These are phyloP conservation scores for Candida ipomoeae DNA, from an alignment of 805 yeast genomes.

Conservation along the genomic window DNA sequence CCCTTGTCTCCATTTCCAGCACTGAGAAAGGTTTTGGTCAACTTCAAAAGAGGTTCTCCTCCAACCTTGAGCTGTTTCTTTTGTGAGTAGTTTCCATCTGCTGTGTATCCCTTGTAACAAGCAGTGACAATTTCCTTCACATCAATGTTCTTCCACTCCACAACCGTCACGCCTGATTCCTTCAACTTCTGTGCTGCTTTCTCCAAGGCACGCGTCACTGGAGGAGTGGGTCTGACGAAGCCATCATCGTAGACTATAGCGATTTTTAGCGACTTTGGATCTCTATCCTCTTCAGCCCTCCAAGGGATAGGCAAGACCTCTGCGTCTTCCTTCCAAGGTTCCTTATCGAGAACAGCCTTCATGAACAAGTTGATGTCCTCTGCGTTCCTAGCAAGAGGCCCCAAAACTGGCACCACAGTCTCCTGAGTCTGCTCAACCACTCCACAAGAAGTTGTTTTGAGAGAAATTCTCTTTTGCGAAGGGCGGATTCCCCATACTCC, in stretches of 20 bases:
- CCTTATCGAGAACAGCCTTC: slow-evolving; percentile 12
- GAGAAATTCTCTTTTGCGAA: slow-evolving; percentile 13
- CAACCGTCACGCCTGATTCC: slow-evolving; percentile 15
- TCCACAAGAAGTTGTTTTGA: slow-evolving; percentile 9
- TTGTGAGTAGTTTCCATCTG: slow-evolving; percentile 15
- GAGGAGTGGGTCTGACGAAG: slow-evolving; percentile 19
- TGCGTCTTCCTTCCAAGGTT: slow-evolving; percentile 17
- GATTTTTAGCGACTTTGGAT: slow-evolving; percentile 11
- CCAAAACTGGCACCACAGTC: slow-evolving; percentile 14
- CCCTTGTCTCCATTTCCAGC: slow-evolving; percentile 19
- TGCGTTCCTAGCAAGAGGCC: slow-evolving; percentile 17
- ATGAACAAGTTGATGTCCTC: slow-evolving; percentile 18
- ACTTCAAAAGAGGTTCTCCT: slow-evolving; percentile 14
- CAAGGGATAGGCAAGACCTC: slow-evolving; percentile 17
- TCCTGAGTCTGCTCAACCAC: slow-evolving; percentile 12
- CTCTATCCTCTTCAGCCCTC: slow-evolving; percentile 11
- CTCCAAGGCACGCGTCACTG: slow-evolving; percentile 15
- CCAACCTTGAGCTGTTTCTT: slow-evolving; percentile 10
- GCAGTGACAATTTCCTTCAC: slow-evolving; percentile 15
- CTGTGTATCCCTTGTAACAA: slow-evolving; percentile 16
- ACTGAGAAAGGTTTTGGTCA: slow-evolving; percentile 11
- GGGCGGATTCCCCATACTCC: slow-evolving; percentile 20
- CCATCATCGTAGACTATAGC: slow-evolving; percentile 18
- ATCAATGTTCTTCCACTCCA: slow-evolving; percentile 15
- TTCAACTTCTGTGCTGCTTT: slow-evolving; percentile 10